Percentiles rank a stretch among this genome's conserved stretches.
Conservation (phyloP, 176 grass and related monocot species). For the Elaeis guineensis region DNA sequence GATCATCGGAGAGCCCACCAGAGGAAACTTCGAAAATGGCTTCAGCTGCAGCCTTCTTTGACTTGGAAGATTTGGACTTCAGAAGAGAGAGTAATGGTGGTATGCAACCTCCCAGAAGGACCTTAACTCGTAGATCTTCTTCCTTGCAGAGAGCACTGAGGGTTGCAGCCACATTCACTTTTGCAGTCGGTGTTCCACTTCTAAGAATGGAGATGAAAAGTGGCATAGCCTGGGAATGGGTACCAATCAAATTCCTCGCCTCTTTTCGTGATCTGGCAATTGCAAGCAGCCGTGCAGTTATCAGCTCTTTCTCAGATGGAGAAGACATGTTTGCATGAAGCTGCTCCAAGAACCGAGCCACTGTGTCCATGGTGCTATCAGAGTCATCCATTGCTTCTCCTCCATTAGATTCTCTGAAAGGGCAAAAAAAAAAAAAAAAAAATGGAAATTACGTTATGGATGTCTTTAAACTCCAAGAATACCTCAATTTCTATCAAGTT, state of each 20-base stretch:
- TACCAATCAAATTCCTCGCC: conserved; percentile 68
- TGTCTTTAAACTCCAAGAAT: too few relatives aligned
- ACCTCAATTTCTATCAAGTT: not conserved
- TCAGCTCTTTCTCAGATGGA: conserved; percentile 51
- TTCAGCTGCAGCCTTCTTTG: conserved; percentile 80
- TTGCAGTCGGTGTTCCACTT: conserved; percentile 55
- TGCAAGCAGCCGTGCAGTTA: conserved; percentile 58
- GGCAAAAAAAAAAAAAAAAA: conserved; percentile 4
- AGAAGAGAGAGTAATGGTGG: conserved; percentile 81
- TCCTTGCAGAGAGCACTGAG: conserved; percentile 87
- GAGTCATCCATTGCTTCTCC: conserved; percentile 72
- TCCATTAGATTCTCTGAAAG: conserved; percentile 54
- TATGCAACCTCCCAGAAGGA: conserved; percentile 90
- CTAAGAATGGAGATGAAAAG: conserved; percentile 85
- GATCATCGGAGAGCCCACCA: conserved; percentile 79
- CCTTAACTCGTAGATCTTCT: conserved; percentile 72
- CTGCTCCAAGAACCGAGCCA: conserved; percentile 78
- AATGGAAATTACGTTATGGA: not conserved
- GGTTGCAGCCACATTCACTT: conserved; percentile 66
- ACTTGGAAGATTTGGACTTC: conserved; percentile 69
- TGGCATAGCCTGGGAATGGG: conserved; percentile 88
- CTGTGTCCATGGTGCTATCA: conserved; percentile 52
- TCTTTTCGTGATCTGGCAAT: conserved; percentile 65
- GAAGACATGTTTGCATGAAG: conserved; percentile 72
- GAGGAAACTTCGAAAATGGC: conserved; percentile 88